These are phyloP conservation scores for Dioscorea alata DNA, from an alignment of 106 monocot species.

Conservation along the genomic window DNA sequence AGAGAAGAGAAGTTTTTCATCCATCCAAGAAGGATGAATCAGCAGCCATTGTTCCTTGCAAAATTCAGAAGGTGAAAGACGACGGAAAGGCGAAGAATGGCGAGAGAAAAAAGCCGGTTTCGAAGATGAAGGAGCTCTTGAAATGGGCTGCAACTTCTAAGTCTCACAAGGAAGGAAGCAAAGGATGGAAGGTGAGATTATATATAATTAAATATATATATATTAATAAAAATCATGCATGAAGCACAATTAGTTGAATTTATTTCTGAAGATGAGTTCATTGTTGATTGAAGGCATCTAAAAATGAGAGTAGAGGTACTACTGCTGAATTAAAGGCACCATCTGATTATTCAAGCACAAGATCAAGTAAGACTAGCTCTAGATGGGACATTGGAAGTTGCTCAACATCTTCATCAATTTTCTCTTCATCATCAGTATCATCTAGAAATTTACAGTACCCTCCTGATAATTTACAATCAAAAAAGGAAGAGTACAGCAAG, in stretches of 20 bases:
- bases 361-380: neutral
- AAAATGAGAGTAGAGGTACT: neutral
- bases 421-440: neutral
- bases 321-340: conserved; percentile 1
- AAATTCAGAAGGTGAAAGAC: neutral
- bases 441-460: neutral
- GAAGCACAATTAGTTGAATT: neutral
- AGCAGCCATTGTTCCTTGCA: neutral
- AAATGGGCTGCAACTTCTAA: conserved; percentile 10
- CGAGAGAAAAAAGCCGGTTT: neutral
- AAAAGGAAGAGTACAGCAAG: neutral
- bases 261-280: neutral
- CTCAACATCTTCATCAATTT: neutral
- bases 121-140: conserved; percentile 9
- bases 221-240: neutral
- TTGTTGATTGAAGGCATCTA: neutral
- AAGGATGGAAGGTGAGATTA: conserved; percentile 2
- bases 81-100: neutral
- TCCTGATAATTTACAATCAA: neutral
- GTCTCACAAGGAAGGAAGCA: neutral
- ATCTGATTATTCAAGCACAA: neutral
- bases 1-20: neutral
- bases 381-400: conserved; percentile 3
- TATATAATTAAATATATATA: neutral
- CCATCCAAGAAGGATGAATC: neutral